Base-by-base conservation (phyloP, 139 green algal species). In the Penium margaritaceum region DNA sequence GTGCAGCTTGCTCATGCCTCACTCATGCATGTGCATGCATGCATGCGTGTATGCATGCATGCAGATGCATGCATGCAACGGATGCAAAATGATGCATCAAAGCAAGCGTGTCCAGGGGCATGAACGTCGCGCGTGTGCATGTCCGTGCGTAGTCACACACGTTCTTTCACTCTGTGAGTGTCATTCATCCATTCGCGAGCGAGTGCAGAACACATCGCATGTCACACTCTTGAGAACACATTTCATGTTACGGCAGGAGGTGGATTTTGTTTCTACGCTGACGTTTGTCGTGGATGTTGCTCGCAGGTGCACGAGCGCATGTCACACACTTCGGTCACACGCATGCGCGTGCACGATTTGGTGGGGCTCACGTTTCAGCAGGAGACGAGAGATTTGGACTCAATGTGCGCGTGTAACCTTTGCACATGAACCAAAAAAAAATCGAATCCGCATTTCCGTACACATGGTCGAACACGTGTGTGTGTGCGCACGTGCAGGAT, bases 281-380 rank as follows among this genome's bases (percentile, higher is more conserved):
- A n/a, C 51, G 12, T 24, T 60, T 0, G 24, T 29, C 44, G 5
- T 24, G 12, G 5, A 5, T 34, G 41, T 7, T 33, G 21, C 51
- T 24, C 41, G 41, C 7, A 60, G n/a, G n/a, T n/a, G n/a, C n/a
- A n/a, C n/a, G n/a, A n/a, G n/a, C n/a, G n/a, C n/a, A n/a, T n/a
- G n/a, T n/a, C n/a, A n/a, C n/a, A n/a, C n/a, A 3, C 51, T 24
- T 24, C 19, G 6, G 24, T 33, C 47, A 32, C 47, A 2, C 6
- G 9, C 29, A 21, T 58, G 14, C 51, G 0, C 0, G 1, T 6
- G 30, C 74, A 81, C 68, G 32, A 32, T 7, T 86, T 99, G 39
- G 88, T 99, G 30, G 21, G n/a, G n/a, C 51, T 60, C 4, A 60
- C 29, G 6, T 60, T 60, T 6, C 51, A 33, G 51, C 21, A 60